Evolutionary conservation across 331 rosid genomes (phyloP).

Genomic region (Malus hybrid): DNA sequence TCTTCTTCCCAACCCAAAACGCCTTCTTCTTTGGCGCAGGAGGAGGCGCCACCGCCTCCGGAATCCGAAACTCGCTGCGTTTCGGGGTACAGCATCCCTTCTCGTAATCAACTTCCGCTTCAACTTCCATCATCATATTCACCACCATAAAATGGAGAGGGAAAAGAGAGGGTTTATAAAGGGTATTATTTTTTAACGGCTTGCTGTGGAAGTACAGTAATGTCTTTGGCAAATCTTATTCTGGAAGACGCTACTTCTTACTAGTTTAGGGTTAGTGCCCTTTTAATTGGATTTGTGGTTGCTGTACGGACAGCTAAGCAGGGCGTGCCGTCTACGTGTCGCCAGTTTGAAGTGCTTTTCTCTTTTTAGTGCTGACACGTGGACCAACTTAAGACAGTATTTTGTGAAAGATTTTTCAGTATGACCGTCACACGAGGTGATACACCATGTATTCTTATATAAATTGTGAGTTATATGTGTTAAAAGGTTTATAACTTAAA

Average conservation of each 20-base stretch:
- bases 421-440: too few species aligned
- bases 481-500: too few species aligned
- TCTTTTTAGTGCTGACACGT: neutral
- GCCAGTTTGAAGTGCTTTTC: neutral
- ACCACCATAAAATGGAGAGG: neutral
- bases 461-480: too few species aligned
- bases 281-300: neutral
- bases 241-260: constrained; percentile 8
- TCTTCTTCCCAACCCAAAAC: constrained; percentile 5
- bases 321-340: neutral
- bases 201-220: neutral
- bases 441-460: too few species aligned
- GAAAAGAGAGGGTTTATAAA: neutral
- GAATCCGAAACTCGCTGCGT: constrained; percentile 43
- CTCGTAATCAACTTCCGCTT: neutral
- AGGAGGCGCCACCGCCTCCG: constrained; percentile 31
- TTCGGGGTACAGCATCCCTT: constrained; percentile 37
- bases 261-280: neutral
- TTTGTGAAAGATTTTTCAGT: too few species aligned
- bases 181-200: neutral
- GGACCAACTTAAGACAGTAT: neutral
- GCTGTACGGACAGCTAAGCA: neutral
- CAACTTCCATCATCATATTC: neutral
- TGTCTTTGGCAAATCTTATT: neutral
- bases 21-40: constrained; percentile 65